Percentiles rank a stretch among this genome's conserved stretches.
Evolutionary conservation across 1,139 yeast species (phyloP).

Genomic region (Candida labiduridarum): DNA sequence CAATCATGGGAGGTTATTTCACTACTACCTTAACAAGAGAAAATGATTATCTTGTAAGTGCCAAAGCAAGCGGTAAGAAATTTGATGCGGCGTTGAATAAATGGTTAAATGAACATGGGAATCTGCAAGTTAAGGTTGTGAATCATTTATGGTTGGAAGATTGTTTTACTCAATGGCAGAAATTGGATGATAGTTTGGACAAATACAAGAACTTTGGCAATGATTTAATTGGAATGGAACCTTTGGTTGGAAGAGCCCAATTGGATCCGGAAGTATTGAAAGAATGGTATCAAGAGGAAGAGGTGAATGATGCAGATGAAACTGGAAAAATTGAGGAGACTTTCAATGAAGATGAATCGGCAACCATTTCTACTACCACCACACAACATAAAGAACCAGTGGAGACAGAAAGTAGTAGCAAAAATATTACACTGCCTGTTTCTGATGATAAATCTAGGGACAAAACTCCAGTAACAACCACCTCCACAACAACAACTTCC

Average conservation of each 20-base stretch:
- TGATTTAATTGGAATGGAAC: constrained; percentile 36
- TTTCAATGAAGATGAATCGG: constrained; percentile 33
- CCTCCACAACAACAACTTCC: not conserved
- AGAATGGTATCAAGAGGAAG: constrained; percentile 32
- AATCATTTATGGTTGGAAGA: constrained; percentile 94
- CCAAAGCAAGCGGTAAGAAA: constrained; percentile 70
- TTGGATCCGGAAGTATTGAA: constrained; percentile 43
- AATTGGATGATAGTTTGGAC: constrained; percentile 45
- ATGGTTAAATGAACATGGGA: constrained; percentile 38
- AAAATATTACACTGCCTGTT: too few relatives aligned
- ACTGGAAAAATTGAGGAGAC: constrained; percentile 32
- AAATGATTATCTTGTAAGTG: constrained; percentile 75
- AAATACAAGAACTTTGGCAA: constrained; percentile 52
- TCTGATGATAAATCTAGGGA: not conserved
- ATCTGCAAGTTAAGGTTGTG: constrained; percentile 52
- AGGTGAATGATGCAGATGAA: constrained; percentile 12
- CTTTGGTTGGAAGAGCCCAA: constrained; percentile 54
- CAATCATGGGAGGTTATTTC: constrained; percentile 74
- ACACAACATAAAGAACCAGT: constrained; percentile 9
- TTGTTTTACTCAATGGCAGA: constrained; percentile 61
- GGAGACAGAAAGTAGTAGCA: not conserved
- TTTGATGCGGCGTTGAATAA: constrained; percentile 70
- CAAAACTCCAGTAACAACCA: not conserved
- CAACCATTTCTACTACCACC: too few relatives aligned
- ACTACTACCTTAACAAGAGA: constrained; percentile 67